These are phyloP conservation scores for Tolypocladium ophioglossoides DNA, from an alignment of 2,329 filamentous ascomycete genomes.

Conservation along the genomic window DNA sequence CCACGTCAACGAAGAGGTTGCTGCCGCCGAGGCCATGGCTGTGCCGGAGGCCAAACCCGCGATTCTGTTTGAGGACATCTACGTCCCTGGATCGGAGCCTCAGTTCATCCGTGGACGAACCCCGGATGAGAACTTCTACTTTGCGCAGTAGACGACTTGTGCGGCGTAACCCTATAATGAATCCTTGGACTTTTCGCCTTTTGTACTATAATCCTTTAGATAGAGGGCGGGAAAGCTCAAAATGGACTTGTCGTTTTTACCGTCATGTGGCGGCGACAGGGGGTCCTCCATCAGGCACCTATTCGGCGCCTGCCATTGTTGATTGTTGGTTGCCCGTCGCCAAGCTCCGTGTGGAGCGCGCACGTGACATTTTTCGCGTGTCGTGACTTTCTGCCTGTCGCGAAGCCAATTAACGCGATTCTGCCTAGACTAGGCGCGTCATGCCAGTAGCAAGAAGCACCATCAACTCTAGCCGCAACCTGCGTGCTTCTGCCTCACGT, in stretches of 20 bases:
- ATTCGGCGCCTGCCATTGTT: no score
- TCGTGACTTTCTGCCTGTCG: slow-evolving; percentile 10
- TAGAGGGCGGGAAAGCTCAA: slow-evolving; percentile 11
- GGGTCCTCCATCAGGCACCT: not conserved
- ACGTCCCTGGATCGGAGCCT: slow-evolving; percentile 80
- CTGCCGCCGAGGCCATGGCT: slow-evolving; percentile 79
- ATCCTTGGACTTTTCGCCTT: slow-evolving; percentile 15
- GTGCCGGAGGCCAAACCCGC: slow-evolving; percentile 66
- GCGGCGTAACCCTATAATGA: slow-evolving; percentile 17
- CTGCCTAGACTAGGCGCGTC: slow-evolving; percentile 26
- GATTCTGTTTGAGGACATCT: slow-evolving; percentile 95
- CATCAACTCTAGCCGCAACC: slow-evolving; percentile 11
- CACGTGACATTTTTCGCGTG: slow-evolving; percentile 17
- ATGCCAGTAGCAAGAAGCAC: slow-evolving; percentile 12
- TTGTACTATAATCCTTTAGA: slow-evolving; percentile 13
- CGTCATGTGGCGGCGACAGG: not conserved
- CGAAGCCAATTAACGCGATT: slow-evolving; percentile 28
- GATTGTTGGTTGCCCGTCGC: no score
- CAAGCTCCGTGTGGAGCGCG: not conserved
- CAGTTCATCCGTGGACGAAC: slow-evolving; percentile 79
- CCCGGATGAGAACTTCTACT: slow-evolving; percentile 92
- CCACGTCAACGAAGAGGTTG: slow-evolving; percentile 83
- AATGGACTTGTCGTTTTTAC: slow-evolving; percentile 9
- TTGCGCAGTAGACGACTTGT: slow-evolving; percentile 38
- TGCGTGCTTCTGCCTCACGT: slow-evolving; percentile 8